Evolutionary conservation across 1,139 yeast genomes (phyloP).

Genomic region (Yamadazyma dushanensis): DNA sequence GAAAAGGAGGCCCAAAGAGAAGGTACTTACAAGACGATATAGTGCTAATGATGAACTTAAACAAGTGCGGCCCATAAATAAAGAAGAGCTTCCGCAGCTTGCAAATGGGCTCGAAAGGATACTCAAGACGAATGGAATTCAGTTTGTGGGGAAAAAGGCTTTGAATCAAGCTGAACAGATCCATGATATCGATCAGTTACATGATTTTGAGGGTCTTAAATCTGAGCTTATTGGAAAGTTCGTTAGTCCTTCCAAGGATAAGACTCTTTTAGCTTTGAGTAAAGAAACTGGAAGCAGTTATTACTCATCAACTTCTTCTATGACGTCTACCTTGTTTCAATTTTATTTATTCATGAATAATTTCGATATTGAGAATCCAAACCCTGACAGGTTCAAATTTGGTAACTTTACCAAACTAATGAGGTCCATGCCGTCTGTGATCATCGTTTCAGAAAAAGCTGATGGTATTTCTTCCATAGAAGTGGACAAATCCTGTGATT

Average conservation of each 20-base stretch:
- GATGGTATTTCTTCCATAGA: slow-evolving; percentile 58
- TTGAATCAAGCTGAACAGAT: slow-evolving; percentile 4
- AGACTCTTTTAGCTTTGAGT: slow-evolving; percentile 50
- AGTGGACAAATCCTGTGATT: slow-evolving; percentile 66
- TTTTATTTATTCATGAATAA: slow-evolving; percentile 73
- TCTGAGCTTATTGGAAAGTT: slow-evolving; percentile 4
- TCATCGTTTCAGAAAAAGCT: slow-evolving; percentile 35
- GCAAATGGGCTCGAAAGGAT: slow-evolving; percentile 68
- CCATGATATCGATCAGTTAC: slow-evolving; percentile 54
- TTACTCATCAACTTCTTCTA: slow-evolving; percentile 83
- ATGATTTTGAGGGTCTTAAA: slow-evolving; percentile 62
- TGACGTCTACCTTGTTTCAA: slow-evolving; percentile 76
- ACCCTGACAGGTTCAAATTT: slow-evolving; percentile 28
- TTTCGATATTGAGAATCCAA: slow-evolving; percentile 22
- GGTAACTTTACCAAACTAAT: slow-evolving; percentile 36
- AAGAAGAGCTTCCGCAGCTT: slow-evolving; percentile 38
- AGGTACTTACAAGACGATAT: slow-evolving; percentile 4
- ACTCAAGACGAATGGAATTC: slow-evolving; percentile 81
- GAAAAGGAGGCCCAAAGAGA: slow-evolving; percentile 3
- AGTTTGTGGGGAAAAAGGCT: slow-evolving; percentile 61
- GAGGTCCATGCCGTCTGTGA: slow-evolving; percentile 35
- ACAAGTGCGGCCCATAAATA: slow-evolving; percentile 26
- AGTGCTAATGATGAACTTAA: slow-evolving; percentile 9
- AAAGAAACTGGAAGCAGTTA: slow-evolving; percentile 40
- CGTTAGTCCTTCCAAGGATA: slow-evolving; percentile 58